These are phyloP conservation scores for Dryas drummondii DNA, from an alignment of 306 rosid species.

Conservation along the genomic window DNA sequence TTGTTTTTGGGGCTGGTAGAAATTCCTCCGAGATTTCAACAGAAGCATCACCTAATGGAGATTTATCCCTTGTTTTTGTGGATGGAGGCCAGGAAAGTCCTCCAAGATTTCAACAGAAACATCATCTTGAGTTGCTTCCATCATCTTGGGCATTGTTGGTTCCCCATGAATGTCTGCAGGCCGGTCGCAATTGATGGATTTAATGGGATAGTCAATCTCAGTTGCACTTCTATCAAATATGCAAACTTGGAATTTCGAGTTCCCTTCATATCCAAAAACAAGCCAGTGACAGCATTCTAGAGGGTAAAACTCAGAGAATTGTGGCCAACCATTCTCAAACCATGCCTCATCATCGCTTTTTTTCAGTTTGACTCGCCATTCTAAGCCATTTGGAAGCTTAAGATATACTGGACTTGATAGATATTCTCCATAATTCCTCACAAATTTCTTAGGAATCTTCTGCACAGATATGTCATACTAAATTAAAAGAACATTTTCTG, in stretches of 20 bases:
- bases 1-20: no score
- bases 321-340: conserved; percentile 22
- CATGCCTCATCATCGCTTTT: background rate
- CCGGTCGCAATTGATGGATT: no score
- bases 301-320: conserved; percentile 14
- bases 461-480: background rate
- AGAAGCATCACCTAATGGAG: background rate
- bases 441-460: conserved; percentile 12
- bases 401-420: background rate
- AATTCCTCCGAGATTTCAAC: no score
- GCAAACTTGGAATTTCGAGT: conserved; percentile 2
- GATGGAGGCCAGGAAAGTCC: background rate
- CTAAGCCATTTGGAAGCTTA: conserved; percentile 13
- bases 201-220: conserved; percentile 30
- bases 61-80: background rate
- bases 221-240: conserved; percentile 23
- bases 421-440: background rate
- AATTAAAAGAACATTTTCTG: no score
- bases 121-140: background rate
- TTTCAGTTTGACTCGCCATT: conserved; percentile 14
- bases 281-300: background rate
- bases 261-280: conserved; percentile 17
- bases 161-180: no score
- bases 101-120: conserved; percentile 3
- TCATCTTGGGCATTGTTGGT: background rate